Conservation (phyloP, 768 basidiomycete species). For the Phaffia tasmanica region DNA sequence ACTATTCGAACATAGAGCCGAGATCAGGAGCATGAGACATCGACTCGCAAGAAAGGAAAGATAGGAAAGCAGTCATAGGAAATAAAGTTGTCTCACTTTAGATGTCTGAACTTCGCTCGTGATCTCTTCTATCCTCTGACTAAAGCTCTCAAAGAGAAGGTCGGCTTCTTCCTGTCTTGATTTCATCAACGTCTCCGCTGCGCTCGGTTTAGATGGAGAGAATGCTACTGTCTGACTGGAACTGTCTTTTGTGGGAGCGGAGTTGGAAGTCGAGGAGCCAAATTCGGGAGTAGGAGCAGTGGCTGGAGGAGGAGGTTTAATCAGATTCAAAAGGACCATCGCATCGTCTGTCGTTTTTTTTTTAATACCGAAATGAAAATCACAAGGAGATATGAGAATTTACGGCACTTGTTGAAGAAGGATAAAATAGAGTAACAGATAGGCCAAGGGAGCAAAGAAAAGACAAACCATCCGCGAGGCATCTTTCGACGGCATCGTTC, state of each 20-base stretch:
- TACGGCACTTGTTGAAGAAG: not conserved
- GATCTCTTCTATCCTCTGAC: constrained; percentile 23
- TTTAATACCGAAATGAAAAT: not conserved
- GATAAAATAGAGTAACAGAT: too few relatives aligned
- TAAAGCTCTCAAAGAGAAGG: constrained; percentile 16
- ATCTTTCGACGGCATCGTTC: constrained; percentile 26
- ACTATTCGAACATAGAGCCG: not conserved
- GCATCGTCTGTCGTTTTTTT: constrained; percentile 11
- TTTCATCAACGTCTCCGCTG: too few relatives aligned
- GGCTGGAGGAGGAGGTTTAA: not conserved
- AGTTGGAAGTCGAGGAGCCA: not conserved
- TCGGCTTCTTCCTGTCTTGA: constrained; percentile 1
- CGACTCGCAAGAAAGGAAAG: not conserved
- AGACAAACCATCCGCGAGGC: constrained; percentile 22
- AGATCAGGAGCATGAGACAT: not conserved
- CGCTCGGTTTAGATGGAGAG: too few relatives aligned
- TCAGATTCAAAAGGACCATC: constrained; percentile 15
- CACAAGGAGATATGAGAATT: not conserved
- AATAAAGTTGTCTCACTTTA: not conserved
- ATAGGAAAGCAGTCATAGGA: too few relatives aligned
- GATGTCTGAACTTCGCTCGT: constrained; percentile 24
- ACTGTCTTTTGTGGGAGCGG: too few relatives aligned
- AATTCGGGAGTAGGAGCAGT: not conserved
- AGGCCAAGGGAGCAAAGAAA: too few relatives aligned
- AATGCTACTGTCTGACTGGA: too few relatives aligned